A percentile compares a stretch with the other conserved stretches of the same genome.
Evolutionary conservation across 1,284 basidiomycete genomes (phyloP).

Genomic region (Pisolithus thermaeus): DNA sequence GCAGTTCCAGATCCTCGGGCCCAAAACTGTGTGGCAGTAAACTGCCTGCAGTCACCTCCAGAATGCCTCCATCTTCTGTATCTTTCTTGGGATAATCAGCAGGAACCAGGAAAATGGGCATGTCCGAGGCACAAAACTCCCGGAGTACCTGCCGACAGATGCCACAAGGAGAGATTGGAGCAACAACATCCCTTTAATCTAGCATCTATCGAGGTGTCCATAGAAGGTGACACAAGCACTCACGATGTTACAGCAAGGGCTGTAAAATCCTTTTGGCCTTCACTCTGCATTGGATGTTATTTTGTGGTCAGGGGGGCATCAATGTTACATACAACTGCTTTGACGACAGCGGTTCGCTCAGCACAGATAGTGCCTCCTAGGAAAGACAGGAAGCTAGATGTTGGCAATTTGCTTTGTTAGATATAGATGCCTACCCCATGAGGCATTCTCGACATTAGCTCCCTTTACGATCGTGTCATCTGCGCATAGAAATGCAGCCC

Average conservation of each 20-base stretch:
- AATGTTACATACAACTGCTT: conserved; percentile 63
- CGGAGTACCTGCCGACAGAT: conserved; percentile 89
- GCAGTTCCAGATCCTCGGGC: conserved; percentile 61
- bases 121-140: conserved; percentile 76
- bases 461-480: conserved; percentile 75
- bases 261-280: conserved; percentile 60
- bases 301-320: not conserved
- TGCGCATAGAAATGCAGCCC: conserved; percentile 70
- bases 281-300: conserved; percentile 53
- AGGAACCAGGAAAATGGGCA: conserved; percentile 77
- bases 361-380: conserved; percentile 79
- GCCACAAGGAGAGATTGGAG: conserved; percentile 77
- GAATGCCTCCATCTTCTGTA: conserved; percentile 38
- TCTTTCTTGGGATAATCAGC: conserved; percentile 50
- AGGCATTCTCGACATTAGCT: conserved; percentile 88
- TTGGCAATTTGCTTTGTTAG: not conserved
- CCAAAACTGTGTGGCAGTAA: conserved; percentile 88
- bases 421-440: conserved; percentile 55
- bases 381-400: not conserved
- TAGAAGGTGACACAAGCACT: conserved; percentile 17
- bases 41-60: conserved; percentile 66
- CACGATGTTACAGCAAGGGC: conserved; percentile 75
- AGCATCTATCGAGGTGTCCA: not conserved
- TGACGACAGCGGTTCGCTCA: conserved; percentile 83
- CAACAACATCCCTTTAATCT: conserved; percentile 51